Percentiles rank a stretch among this genome's conserved stretches.
These are phyloP conservation scores for Phytophthora colocasiae DNA, from an alignment of 352 stramenopile species.

Conservation along the genomic window DNA sequence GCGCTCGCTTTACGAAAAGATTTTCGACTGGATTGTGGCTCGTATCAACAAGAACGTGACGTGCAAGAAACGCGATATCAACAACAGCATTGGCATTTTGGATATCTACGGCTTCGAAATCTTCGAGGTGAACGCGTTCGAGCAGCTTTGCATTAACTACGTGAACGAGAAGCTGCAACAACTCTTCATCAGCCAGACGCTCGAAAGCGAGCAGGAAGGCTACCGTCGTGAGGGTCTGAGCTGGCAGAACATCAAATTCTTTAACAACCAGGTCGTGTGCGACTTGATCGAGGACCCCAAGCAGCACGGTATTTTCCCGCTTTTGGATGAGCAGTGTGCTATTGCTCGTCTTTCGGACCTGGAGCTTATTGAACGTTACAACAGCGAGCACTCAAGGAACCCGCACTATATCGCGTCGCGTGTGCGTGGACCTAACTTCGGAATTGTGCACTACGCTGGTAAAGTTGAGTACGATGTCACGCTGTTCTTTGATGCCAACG, in stretches of 20 bases:
- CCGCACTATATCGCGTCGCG: constrained; percentile 80
- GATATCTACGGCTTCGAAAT: constrained; percentile 94
- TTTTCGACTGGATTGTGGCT: constrained; percentile 91
- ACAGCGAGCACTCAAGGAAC: constrained; percentile 70
- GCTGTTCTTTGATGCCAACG: constrained; percentile 86
- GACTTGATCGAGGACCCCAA: constrained; percentile 90
- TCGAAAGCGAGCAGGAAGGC: constrained; percentile 82
- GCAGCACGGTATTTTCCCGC: constrained; percentile 81
- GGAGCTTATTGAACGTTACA: constrained; percentile 83
- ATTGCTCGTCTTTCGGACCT: constrained; percentile 76
- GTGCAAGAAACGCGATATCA: constrained; percentile 64
- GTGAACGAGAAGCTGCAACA: constrained; percentile 91
- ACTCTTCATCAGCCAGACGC: constrained; percentile 87
- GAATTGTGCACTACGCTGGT: constrained; percentile 86
- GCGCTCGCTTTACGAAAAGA: constrained; percentile 89
- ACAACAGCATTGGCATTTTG: constrained; percentile 87
- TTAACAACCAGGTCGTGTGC: constrained; percentile 91
- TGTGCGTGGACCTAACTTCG: constrained; percentile 76
- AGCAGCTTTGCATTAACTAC: constrained; percentile 93
- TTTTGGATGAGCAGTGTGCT: constrained; percentile 84
- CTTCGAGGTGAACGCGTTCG: constrained; percentile 91
- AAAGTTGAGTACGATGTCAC: constrained; percentile 90
- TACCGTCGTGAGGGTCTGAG: constrained; percentile 79
- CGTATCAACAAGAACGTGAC: constrained; percentile 88
- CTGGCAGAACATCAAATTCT: constrained; percentile 82